Evolutionary conservation across 768 basidiomycete genomes (phyloP), one percentile per base, ranked within the genome.

Genomic region (Lactifluus rugatus): DNA sequence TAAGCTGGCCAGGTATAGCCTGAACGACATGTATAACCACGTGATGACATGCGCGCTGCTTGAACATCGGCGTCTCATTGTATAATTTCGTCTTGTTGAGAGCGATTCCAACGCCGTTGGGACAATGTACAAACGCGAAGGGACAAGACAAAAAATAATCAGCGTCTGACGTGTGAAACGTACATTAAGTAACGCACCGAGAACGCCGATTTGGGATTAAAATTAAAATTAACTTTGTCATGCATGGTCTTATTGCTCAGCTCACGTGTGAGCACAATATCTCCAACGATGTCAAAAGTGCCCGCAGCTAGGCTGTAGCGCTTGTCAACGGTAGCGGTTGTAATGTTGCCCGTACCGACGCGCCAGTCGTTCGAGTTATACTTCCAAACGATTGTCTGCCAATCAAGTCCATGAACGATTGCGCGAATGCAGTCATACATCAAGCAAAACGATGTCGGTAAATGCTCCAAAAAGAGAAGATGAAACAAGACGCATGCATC

Each of bases 361-460:
- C 81, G 67, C 87, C 87, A 90, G 69, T 93, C 89, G 39, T 76
- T 72, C n/a, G 82, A 78, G 64, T 86, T 83, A 59, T 77, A 81
- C 63, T 74, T 68, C 89, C 90, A 92, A 51, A 91, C 74, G 66
- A 92, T 76, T 2, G 87, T 87, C 13, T 78, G 78, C 16, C 91
- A 72, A 37, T 82, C 82, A 62, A 91, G 80, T 9, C 76, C 81
- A 23, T 81, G 67, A 2, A 84, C 81, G 56, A 92, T 84, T 36
- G 79, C 74, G 34, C 90, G 81, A 44, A 91, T 81, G 52, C 89
- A 85, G 70, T 85, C 83, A 62, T 64, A 36, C 46, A 37, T 1
- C 28, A n/a, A 13, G 16, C 34, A 23, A 36, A 28, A 16, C 16
- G 0, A 25, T 9, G 23, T 25, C 9, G n/a, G 14, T 14, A 37